Percentiles rank a stretch among this genome's conserved stretches.
Conservation (phyloP, 805 yeast species). For the Pichia cephalocereana region DNA sequence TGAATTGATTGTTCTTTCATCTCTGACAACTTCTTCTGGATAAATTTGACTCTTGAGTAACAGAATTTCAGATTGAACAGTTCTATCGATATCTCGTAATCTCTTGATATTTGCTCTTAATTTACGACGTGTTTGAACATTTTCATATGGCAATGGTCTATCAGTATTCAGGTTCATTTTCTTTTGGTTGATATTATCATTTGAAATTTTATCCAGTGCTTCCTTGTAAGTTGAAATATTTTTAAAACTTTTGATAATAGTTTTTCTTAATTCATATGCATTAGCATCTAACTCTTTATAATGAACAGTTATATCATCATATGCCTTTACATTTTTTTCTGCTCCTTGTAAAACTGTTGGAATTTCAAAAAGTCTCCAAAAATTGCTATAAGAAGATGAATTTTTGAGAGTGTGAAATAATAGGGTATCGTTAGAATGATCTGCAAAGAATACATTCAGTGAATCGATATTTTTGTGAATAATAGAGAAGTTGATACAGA, state of each 20-base stretch:
- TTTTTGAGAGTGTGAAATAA: slow-evolving; percentile 16
- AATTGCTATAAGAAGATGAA: slow-evolving; percentile 17
- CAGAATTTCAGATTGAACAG: slow-evolving; percentile 19
- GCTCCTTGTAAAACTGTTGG: slow-evolving; percentile 13
- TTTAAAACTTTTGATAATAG: background rate
- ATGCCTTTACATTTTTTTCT: background rate
- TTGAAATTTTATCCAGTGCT: slow-evolving; percentile 3
- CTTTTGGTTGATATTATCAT: slow-evolving; percentile 1
- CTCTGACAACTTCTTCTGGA: slow-evolving; percentile 22
- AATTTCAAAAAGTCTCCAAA: slow-evolving; percentile 26
- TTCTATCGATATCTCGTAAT: slow-evolving; percentile 10
- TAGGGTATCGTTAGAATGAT: slow-evolving; percentile 14
- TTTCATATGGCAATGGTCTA: slow-evolving; percentile 16
- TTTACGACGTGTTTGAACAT: slow-evolving; percentile 10
- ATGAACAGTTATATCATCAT: background rate
- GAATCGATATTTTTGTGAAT: slow-evolving; percentile 15
- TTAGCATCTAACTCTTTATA: background rate
- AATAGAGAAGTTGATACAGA: slow-evolving; percentile 22
- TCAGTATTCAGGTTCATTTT: background rate
- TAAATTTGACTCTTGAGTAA: slow-evolving; percentile 20
- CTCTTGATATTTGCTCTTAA: slow-evolving; percentile 11
- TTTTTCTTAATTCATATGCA: slow-evolving; percentile 1
- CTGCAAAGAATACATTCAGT: slow-evolving; percentile 16
- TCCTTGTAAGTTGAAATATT: slow-evolving; percentile 1
- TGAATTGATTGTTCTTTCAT: slow-evolving; percentile 20